A percentile compares a stretch with the other conserved stretches of the same genome.
Conservation (phyloP, 106 monocot species). For the Gastrodia elata region DNA sequence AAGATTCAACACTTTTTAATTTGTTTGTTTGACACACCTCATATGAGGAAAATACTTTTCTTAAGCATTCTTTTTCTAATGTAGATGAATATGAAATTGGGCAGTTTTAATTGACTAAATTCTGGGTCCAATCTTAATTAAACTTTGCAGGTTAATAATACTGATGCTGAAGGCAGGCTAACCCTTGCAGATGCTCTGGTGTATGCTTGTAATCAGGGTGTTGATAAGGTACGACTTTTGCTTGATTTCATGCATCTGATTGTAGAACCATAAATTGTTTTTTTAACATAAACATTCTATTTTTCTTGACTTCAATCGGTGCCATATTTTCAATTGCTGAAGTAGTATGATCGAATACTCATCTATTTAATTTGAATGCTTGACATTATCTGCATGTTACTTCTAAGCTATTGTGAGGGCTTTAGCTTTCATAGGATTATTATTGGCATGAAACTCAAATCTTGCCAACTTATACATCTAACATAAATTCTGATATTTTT, state of each 20-base stretch:
- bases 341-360: not conserved
- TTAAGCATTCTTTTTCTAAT: not conserved
- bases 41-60: not conserved
- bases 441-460: too few species aligned
- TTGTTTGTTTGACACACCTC: not conserved
- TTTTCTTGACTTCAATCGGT: not conserved
- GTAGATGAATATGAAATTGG: not conserved
- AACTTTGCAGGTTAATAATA: constrained; percentile 68
- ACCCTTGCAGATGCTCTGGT: constrained; percentile 85
- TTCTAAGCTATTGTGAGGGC: not conserved
- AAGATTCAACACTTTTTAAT: not conserved
- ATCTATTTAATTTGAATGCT: not conserved
- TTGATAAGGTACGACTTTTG: constrained; percentile 52
- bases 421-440: too few species aligned
- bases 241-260: not conserved
- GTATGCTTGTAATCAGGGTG: constrained; percentile 78
- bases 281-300: not conserved
- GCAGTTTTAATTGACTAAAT: not conserved
- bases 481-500: too few species aligned
- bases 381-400: not conserved
- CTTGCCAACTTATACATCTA: too few species aligned
- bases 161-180: constrained; percentile 82
- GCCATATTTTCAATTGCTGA: not conserved
- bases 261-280: not conserved
- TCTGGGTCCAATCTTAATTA: not conserved